Base-by-base conservation (phyloP, 352 stramenopile genomes). In the Phytophthora colocasiae region DNA sequence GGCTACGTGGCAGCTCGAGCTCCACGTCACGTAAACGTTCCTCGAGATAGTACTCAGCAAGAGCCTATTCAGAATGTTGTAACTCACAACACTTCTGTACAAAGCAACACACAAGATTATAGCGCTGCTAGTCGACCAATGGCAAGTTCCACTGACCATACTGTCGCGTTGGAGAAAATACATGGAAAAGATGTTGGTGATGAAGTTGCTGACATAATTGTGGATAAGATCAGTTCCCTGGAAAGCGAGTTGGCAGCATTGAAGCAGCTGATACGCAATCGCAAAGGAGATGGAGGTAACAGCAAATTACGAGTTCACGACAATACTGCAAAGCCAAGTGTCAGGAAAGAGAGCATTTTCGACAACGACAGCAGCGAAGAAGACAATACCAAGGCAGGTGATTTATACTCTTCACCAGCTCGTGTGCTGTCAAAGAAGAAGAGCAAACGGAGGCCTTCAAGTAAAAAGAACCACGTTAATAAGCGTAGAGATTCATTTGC, bases 161-260 rank as follows among this genome's bases (percentile, higher is more conserved):
- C 41, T 39, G 14, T 50, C 7, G 14, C 27, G 39, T 31, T 27
- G 3, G 60, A 51, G 24, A 15, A 40, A 4, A 29, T 46, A 4
- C 19, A 54, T 9, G 45, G 60, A 6, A 63, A 60, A 10, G 60
- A 73, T 34, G 67, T 73, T 14, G 62, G 49, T 63, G 67, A 85
- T 31, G 80, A 80, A 39, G 78, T 90, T 19, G 78, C 84, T 10
- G 85, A 87, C 17, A 84, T 86, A 43, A 94, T 94, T 53, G 85
- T 90, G 29, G 76, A 92, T 67, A 94, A 92, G 57, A 94, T 94
- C 9, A 92, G 82, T 6, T 85, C 78, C 29, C 58, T 94, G 1
- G 85, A 90, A 58, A 75, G 71, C 8, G 85, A 94, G 39, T 32
- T 94, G 15, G 78, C 81, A 40, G 77, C 78, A 6, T 50, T 94